Evolutionary conservation across 2,329 filamentous ascomycete genomes (phyloP), one percentile per base, ranked within the genome.

Genomic region (Colletotrichum somersetense): DNA sequence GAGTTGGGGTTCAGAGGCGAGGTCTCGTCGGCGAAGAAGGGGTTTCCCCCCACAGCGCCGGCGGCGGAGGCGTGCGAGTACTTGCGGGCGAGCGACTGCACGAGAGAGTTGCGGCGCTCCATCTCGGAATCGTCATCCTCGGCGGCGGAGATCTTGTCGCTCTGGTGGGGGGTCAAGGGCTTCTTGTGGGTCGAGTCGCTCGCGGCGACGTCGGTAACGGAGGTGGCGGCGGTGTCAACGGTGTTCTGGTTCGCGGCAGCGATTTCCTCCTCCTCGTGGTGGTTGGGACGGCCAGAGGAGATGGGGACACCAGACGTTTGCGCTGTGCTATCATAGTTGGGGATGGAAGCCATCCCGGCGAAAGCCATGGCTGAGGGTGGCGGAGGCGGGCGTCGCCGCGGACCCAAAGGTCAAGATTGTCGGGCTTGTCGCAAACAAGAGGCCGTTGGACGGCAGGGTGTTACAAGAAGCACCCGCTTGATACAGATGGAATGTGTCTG

Each of bases 1-100:
- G 86, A 89, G 63, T 78, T 79, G 4, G 88, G 88, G 77, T 90
- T 88, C 40, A 89, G 78, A 1, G 84, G 81, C n/a, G 87, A 89
- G 72, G 88, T 81, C 48, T 84, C 80, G 14, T 89, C 81, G 46
- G 82, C 82, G 57, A 83, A 74, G 77, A 90, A 91, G 16, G 88
- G 86, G 77, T 90, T 90, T 12, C 74, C 77, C 30, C 81, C 80
- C 10, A 77, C 72, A 7, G 75, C 75, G 48, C 77, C 81, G 40
- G 75, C 75, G 23, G 75, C 76, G 1, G 86, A 89, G 70, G 85
- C 83, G 44, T 81, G 81, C 4, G 89, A 90, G 76, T 88, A 89
- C 72, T 84, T 83, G 62, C 87, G 85, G 1, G 89, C 89, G 5
- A 90, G 82, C n/a, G 83, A 82, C 75, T 89, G 87, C 26, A 90